Conservation (phyloP, 176 grass and related monocot species). For the Pontederia crassipes region DNA sequence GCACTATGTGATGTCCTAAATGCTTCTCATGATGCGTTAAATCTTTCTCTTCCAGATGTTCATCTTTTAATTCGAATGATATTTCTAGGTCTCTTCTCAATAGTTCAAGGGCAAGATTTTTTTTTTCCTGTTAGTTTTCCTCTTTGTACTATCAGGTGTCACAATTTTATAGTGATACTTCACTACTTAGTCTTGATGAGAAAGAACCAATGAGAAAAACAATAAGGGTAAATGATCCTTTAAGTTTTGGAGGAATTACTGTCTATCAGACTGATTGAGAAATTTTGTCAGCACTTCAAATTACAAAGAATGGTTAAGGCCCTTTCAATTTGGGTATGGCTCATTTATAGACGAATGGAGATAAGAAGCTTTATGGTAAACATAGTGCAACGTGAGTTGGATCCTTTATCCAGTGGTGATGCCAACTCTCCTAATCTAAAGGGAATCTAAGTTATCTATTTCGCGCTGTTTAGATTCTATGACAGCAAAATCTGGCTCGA, state of each 20-base stretch:
- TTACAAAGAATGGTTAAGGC: constrained; percentile 82
- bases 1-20: no score
- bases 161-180: constrained; percentile 84
- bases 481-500: not conserved
- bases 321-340: constrained; percentile 90
- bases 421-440: constrained; percentile 54
- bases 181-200: constrained; percentile 69
- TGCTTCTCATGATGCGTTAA: no score
- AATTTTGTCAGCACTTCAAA: constrained; percentile 67
- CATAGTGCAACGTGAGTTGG: no score
- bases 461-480: not conserved
- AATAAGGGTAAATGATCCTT: constrained; percentile 88
- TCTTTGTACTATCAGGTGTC: constrained; percentile 37
- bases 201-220: constrained; percentile 86
- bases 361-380: constrained; percentile 73
- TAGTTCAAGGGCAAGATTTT: not conserved
- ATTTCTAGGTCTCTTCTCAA: no score
- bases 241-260: constrained; percentile 71
- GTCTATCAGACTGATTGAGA: constrained; percentile 96
- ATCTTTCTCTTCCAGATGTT: no score
- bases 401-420: constrained; percentile 53
- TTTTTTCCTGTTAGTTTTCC: no score
- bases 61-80: no score
- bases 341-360: constrained; percentile 58
- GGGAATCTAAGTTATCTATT: constrained; percentile 65